Evolutionary conservation across 1,284 basidiomycete species (phyloP).

Genomic region (Athelia psychrophila): DNA sequence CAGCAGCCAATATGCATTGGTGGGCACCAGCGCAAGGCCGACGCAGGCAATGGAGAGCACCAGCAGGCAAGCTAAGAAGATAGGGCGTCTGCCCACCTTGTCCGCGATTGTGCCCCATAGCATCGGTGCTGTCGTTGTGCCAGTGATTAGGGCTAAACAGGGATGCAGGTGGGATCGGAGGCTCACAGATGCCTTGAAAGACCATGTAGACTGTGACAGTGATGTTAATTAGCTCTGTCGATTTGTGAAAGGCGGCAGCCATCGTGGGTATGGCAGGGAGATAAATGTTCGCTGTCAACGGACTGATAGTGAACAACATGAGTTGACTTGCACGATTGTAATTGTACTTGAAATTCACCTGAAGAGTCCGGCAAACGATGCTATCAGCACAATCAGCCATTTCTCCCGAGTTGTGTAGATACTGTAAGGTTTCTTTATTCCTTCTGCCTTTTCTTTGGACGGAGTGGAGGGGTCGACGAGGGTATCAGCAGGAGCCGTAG

Average conservation of each 20-base stretch:
- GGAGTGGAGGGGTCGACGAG: too few species aligned
- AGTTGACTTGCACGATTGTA: background rate
- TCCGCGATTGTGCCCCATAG: slow-evolving; percentile 63
- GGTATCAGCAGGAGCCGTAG: too few species aligned
- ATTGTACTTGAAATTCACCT: slow-evolving; percentile 36
- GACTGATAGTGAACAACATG: slow-evolving; percentile 41
- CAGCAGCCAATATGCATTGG: slow-evolving; percentile 59
- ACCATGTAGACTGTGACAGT: slow-evolving; percentile 81
- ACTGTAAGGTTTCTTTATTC: slow-evolving; percentile 37
- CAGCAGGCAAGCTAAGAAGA: slow-evolving; percentile 50
- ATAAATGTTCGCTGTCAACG: slow-evolving; percentile 74
- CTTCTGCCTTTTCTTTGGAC: background rate
- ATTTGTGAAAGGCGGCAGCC: slow-evolving; percentile 56
- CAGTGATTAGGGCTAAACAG: background rate
- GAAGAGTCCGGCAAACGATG: slow-evolving; percentile 57
- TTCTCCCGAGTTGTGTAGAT: slow-evolving; percentile 58
- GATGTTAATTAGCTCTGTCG: slow-evolving; percentile 68
- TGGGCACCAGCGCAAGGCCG: slow-evolving; percentile 58
- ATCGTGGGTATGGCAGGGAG: slow-evolving; percentile 75
- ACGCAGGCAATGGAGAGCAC: slow-evolving; percentile 53
- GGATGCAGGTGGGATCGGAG: slow-evolving; percentile 2
- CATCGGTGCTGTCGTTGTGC: slow-evolving; percentile 54
- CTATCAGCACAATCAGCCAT: slow-evolving; percentile 63
- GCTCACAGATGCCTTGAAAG: slow-evolving; percentile 67
- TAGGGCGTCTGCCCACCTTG: slow-evolving; percentile 49